These are phyloP conservation scores for Microthlaspi erraticum DNA, from an alignment of 345 rosid species.

Conservation along the genomic window DNA sequence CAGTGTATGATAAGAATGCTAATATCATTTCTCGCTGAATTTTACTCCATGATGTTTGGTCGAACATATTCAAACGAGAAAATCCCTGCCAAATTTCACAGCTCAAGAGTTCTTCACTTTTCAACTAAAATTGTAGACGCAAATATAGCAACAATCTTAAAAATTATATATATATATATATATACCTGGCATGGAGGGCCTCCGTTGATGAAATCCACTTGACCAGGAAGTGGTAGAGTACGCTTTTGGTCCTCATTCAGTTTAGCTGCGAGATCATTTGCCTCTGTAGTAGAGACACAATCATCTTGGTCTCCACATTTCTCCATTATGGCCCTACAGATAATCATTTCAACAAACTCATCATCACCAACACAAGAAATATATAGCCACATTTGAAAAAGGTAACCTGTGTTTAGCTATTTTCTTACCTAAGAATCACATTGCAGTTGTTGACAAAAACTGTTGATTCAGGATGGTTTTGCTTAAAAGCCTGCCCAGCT, in stretches of 20 bases:
- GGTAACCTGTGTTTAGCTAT: conserved; percentile 1
- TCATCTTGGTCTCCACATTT: conserved; percentile 79
- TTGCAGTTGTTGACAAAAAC: conserved; percentile 82
- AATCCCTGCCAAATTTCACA: conserved; percentile 68
- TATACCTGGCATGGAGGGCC: conserved; percentile 97
- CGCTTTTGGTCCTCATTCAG: conserved; percentile 48
- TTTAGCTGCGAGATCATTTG: conserved; percentile 53
- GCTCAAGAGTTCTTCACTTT: conserved; percentile 3
- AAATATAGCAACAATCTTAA: background rate
- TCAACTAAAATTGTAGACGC: background rate
- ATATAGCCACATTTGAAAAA: background rate
- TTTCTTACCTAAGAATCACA: conserved; percentile 69
- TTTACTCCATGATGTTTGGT: conserved; percentile 74
- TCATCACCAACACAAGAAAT: conserved; percentile 26
- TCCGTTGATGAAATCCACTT: conserved; percentile 91
- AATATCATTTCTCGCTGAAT: conserved; percentile 73
- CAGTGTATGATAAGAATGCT: conserved; percentile 70
- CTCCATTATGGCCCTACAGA: conserved; percentile 78
- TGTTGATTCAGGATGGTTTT: conserved; percentile 69
- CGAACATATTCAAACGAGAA: conserved; percentile 88
- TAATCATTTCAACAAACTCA: conserved; percentile 17
- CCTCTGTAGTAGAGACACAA: conserved; percentile 79
- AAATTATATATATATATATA: background rate
- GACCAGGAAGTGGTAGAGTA: conserved; percentile 59
- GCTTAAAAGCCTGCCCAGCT: conserved; percentile 78